A percentile compares a stretch with the other conserved stretches of the same genome.
These are phyloP conservation scores for Phytophthora pisi DNA, from an alignment of 352 stramenopile genomes.

Conservation along the genomic window DNA sequence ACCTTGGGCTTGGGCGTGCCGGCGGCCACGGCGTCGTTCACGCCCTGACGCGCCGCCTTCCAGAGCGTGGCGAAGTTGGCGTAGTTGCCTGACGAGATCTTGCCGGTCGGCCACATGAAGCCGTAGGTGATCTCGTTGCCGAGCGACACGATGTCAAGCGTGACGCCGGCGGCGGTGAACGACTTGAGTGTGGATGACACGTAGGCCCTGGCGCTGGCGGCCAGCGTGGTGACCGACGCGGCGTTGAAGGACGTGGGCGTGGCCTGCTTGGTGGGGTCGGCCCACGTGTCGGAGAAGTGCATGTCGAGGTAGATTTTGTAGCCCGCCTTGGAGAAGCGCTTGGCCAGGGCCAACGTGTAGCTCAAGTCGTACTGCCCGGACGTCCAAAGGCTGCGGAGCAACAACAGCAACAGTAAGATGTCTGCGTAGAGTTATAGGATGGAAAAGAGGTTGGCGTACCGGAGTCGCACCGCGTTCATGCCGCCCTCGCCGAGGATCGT, in stretches of 20 bases:
- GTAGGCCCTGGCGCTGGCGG: conserved; percentile 19
- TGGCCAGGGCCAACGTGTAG: conserved; percentile 31
- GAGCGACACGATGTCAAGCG: conserved; percentile 33
- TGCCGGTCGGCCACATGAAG: conserved; percentile 32
- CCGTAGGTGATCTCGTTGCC: conserved; percentile 42
- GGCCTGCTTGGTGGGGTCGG: conserved; percentile 22
- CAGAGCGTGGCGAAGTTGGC: conserved; percentile 31
- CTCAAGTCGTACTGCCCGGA: conserved; percentile 22
- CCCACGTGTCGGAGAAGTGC: conserved; percentile 45
- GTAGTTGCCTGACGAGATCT: conserved; percentile 32
- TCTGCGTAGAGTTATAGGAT: neutral
- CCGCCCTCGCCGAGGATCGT: conserved; percentile 36
- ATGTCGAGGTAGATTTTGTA: conserved; percentile 46
- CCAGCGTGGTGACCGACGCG: conserved; percentile 23
- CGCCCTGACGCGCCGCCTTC: conserved; percentile 35
- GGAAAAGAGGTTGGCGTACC: conserved; percentile 9
- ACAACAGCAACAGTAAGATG: neutral
- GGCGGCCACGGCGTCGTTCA: conserved; percentile 30
- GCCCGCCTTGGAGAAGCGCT: conserved; percentile 34
- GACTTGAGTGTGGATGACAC: conserved; percentile 37
- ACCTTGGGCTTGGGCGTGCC: conserved; percentile 38
- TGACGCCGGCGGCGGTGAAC: conserved; percentile 30
- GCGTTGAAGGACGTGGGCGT: conserved; percentile 24
- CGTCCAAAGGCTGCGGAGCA: conserved; percentile 27
- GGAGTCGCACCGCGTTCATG: conserved; percentile 41